Evolutionary conservation across 352 stramenopile species (phyloP), one percentile per base, ranked within the genome.

Genomic region (Globisporangium uncinulatum): DNA sequence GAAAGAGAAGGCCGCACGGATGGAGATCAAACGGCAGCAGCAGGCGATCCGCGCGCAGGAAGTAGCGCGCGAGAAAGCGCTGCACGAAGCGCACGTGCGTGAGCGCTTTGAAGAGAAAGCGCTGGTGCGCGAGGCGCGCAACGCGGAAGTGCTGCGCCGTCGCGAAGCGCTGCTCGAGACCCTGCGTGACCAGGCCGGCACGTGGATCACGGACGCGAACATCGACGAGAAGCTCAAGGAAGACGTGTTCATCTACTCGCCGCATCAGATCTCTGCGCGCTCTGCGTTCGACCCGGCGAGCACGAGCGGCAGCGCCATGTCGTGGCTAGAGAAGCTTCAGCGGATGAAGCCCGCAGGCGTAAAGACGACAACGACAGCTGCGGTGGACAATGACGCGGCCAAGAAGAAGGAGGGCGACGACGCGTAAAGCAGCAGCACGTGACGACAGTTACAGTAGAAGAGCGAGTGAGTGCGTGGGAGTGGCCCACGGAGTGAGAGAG

Each of bases 11-110:
- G 82, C 84, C 10, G 80, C 82, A 49, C 80, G 84, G 64, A 76
- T 94, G 73, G 82, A 89, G 61, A 87, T 92, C 63, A 94, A 94
- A 75, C 82, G 80, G 24, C 82, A 94, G 69, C 78, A 92, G 66
- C 82, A 94, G 70, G 82, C 71, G 21, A 87, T 92, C 48, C 82
- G 84, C 45, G 84, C 84, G 43, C 76, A 83, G 65, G 84, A 94
- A 59, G 82, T 94, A 7, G 82, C 76, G 57, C 74, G 72, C 32
- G 84, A 94, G 70, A 91, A 91, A 67, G 75, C 73, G 42, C 67
- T 79, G 32, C 82, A 94, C 65, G 82, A 90, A 36, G 84, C 87
- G 65, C 74, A 85, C 54, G 79, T 92, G 62, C 79, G 79, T 60
- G 59, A 78, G 76, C 77, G 86, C 66, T 89, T 90, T 54, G 79